Conservation (phyloP, 768 basidiomycete species). For the Saitozyma sp. region DNA sequence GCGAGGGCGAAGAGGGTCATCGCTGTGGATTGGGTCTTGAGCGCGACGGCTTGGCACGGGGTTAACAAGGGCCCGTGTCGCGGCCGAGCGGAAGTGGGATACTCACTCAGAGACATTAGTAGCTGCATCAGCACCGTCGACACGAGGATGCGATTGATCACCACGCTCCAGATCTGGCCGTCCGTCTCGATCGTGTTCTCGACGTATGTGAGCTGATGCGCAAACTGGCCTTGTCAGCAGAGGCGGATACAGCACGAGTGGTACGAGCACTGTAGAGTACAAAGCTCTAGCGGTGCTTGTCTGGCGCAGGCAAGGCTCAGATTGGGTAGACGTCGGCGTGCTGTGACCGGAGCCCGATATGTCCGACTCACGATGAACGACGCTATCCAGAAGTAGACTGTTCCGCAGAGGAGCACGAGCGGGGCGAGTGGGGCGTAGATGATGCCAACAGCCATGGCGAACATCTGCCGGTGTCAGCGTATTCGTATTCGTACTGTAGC, state of each 20-base stretch:
- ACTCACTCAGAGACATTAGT: conserved; percentile 46
- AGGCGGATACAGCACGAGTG: conserved; percentile 55
- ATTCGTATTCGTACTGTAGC: no score
- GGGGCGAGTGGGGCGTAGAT: conserved; percentile 93
- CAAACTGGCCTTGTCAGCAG: conserved; percentile 13
- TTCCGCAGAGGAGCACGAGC: conserved; percentile 75
- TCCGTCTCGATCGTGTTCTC: conserved; percentile 84
- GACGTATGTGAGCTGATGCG: conserved; percentile 80
- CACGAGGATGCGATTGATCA: conserved; percentile 80
- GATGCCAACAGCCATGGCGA: conserved; percentile 54
- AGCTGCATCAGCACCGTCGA: conserved; percentile 79
- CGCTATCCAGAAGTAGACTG: conserved; percentile 72
- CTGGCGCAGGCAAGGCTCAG: no score
- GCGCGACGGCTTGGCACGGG: conserved; percentile 20
- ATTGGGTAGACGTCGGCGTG: no score
- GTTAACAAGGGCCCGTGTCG: background rate
- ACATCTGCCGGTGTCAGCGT: conserved; percentile 21
- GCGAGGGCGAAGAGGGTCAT: conserved; percentile 19
- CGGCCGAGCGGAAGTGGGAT: background rate
- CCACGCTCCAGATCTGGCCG: conserved; percentile 74
- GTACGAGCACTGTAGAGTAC: no score
- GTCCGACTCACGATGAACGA: conserved; percentile 55
- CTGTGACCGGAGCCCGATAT: conserved; percentile 56
- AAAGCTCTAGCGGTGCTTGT: no score
- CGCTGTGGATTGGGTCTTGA: conserved; percentile 33